phyloP scores from a whole-genome alignment of 179 eudicot species.

The Spergularia azorica region DNA sequence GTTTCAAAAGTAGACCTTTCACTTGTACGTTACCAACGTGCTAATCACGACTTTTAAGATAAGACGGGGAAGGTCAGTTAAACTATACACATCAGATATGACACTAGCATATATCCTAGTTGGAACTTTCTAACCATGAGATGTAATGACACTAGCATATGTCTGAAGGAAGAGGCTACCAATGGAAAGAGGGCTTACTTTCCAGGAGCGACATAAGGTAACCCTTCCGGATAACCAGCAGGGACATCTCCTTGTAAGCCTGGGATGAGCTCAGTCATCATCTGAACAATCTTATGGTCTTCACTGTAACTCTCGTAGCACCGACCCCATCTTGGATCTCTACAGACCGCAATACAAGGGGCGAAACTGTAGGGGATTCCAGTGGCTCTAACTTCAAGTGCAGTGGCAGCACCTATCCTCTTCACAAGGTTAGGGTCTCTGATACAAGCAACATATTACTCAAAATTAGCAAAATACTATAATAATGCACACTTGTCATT shows the following conservation, averaged over 20 bases:
- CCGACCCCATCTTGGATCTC: conserved; percentile 52
- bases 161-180: not conserved
- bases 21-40: not conserved
- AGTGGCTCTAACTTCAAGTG: conserved; percentile 48
- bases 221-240: conserved; percentile 30
- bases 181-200: conserved; percentile 30
- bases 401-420: conserved; percentile 53
- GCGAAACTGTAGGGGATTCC: conserved; percentile 44
- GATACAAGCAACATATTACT: not conserved
- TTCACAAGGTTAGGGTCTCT: conserved; percentile 45
- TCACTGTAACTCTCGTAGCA: conserved; percentile 52
- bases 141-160: not conserved
- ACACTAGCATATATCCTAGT: not conserved
- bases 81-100: too few species aligned
- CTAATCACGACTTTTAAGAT: not conserved
- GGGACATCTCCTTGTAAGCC: conserved; percentile 50
- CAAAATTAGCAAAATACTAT: not conserved
- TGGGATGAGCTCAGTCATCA: conserved; percentile 44
- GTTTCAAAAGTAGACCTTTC: not conserved
- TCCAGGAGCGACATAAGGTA: conserved; percentile 42
- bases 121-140: not conserved
- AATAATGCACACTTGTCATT: not conserved
- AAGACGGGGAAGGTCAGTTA: not conserved
- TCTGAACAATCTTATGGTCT: conserved; percentile 39
- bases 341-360: conserved; percentile 46